A percentile compares a stretch with the other conserved stretches of the same genome.
Conservation (phyloP, 2,329 filamentous ascomycete genomes). For the Apiospora malaysiana region DNA sequence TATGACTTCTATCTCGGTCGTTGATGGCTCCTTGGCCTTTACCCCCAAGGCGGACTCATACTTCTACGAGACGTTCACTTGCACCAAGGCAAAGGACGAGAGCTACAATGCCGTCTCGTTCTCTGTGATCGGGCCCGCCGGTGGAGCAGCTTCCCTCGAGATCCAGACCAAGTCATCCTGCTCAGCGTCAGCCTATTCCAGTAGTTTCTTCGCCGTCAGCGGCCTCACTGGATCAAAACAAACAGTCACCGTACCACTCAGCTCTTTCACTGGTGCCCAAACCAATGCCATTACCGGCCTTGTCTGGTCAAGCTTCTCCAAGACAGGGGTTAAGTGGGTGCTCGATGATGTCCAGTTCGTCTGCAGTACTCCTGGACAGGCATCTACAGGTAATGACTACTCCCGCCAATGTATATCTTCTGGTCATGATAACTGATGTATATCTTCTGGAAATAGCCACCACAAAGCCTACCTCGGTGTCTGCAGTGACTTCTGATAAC, state of each 20-base stretch:
- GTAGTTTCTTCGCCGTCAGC: constrained; percentile 50
- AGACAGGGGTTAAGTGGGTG: constrained; percentile 50
- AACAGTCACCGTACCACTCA: constrained; percentile 56
- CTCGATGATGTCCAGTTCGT: constrained; percentile 54
- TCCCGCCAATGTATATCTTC: background rate
- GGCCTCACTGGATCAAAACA: constrained; percentile 56
- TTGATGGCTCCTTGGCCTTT: constrained; percentile 53
- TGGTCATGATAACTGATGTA: background rate
- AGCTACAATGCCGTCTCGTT: constrained; percentile 56
- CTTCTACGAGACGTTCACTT: constrained; percentile 60
- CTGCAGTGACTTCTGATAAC: constrained; percentile 23
- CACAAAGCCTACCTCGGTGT: background rate
- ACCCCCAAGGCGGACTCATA: constrained; percentile 54
- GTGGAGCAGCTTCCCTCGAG: constrained; percentile 48
- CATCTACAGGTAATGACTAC: constrained; percentile 25
- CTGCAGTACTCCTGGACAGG: constrained; percentile 38
- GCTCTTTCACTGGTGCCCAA: constrained; percentile 55
- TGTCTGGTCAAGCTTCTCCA: constrained; percentile 43
- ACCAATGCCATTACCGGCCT: constrained; percentile 53
- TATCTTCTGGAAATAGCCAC: background rate
- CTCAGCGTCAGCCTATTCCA: constrained; percentile 46
- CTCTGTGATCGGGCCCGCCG: constrained; percentile 50
- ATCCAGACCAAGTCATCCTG: constrained; percentile 55
- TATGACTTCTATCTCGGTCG: constrained; percentile 49
- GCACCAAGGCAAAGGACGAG: constrained; percentile 50